A percentile compares a stretch with the other conserved stretches of the same genome.
Conservation (phyloP, 495 filamentous ascomycete genomes). For the Trichodelitschia bisporula region DNA sequence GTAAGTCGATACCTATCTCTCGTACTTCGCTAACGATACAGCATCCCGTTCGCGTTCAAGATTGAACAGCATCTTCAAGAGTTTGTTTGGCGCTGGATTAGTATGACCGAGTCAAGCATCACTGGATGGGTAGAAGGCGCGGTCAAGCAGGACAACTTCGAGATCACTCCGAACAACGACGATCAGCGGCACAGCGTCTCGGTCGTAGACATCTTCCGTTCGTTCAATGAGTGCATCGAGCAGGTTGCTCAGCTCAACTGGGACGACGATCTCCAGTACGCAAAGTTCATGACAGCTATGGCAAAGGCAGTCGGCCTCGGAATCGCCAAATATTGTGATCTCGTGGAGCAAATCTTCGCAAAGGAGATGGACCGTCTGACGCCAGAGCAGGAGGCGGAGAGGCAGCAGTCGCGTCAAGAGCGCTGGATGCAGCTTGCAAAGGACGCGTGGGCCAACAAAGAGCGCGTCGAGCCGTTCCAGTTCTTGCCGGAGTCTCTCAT, state of each 20-base stretch:
- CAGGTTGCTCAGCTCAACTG: conserved; percentile 68
- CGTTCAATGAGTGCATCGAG: conserved; percentile 76
- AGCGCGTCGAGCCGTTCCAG: conserved; percentile 92
- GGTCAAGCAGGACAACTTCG: conserved; percentile 67
- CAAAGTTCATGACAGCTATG: conserved; percentile 91
- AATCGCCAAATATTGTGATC: conserved; percentile 74
- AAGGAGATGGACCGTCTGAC: conserved; percentile 83
- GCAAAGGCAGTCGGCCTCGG: conserved; percentile 68
- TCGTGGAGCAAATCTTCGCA: conserved; percentile 63
- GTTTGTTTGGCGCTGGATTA: conserved; percentile 93
- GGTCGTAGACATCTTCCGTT: conserved; percentile 78
- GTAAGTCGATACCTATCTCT: too few relatives aligned
- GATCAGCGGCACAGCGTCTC: conserved; percentile 80
- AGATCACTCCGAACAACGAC: conserved; percentile 37
- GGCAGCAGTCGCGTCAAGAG: conserved; percentile 64
- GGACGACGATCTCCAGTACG: conserved; percentile 81
- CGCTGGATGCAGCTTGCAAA: conserved; percentile 79
- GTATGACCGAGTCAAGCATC: conserved; percentile 51
- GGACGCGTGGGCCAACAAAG: conserved; percentile 80
- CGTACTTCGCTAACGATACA: too few relatives aligned
- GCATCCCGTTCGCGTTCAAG: conserved; percentile 48
- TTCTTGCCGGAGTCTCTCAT: conserved; percentile 79
- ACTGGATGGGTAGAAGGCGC: conserved; percentile 72
- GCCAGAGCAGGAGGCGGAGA: conserved; percentile 61
- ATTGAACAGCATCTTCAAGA: conserved; percentile 66